Percentiles rank a stretch among this genome's conserved stretches.
Evolutionary conservation across 805 yeast genomes (phyloP).

Genomic region (Schwanniomyces occidentalis): DNA sequence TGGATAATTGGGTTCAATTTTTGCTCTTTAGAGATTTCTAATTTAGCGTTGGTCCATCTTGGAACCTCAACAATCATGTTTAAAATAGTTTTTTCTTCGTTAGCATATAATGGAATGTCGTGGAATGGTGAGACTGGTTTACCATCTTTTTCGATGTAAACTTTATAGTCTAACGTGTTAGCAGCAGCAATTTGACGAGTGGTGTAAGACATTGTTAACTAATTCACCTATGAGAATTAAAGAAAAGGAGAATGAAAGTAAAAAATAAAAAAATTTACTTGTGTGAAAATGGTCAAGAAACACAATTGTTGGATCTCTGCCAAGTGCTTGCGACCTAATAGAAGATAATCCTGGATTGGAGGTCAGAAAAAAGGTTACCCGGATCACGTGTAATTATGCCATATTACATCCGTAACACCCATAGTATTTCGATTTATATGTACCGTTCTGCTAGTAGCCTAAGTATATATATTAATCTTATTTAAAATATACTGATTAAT

Average conservation of each 20-base stretch:
- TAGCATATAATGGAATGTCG: conserved; percentile 74
- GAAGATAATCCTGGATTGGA: too few species aligned
- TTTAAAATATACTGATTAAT: conserved; percentile 9
- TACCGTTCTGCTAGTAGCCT: not conserved
- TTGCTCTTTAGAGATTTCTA: conserved; percentile 87
- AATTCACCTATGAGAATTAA: too few species aligned
- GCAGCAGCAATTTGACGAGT: conserved; percentile 95
- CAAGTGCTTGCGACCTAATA: too few species aligned
- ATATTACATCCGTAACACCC: conserved; percentile 3
- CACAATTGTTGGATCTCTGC: too few species aligned
- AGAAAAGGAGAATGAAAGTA: too few species aligned
- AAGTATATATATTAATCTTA: conserved; percentile 4
- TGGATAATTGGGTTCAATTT: conserved; percentile 91
- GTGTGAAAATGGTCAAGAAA: too few species aligned
- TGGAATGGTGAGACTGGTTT: conserved; percentile 96
- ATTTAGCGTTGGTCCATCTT: conserved; percentile 97
- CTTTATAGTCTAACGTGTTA: conserved; percentile 91
- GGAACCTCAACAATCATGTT: conserved; percentile 95
- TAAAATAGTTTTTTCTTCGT: conserved; percentile 79
- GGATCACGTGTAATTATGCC: conserved; percentile 6
- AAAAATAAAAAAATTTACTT: too few species aligned
- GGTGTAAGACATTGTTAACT: conserved; percentile 64
- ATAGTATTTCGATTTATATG: too few species aligned
- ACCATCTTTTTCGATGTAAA: conserved; percentile 89
- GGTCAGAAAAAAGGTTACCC: too few species aligned